Base-by-base conservation (phyloP, 805 yeast species). In the Spathaspora arborariae region DNA sequence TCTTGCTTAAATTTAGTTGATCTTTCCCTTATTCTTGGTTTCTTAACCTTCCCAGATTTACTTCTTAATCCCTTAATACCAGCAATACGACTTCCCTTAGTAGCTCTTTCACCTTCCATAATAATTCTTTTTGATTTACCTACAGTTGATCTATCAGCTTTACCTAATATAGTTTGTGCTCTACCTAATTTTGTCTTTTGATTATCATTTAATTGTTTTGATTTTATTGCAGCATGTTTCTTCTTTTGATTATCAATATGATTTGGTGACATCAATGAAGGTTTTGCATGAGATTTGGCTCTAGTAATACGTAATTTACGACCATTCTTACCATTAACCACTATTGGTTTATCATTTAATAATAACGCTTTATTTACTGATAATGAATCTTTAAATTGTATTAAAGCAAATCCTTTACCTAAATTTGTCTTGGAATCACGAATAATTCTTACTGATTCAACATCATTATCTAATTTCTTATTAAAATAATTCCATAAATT, bases 361-460 rank as follows among this genome's bases (percentile, higher is more conserved):
- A 89, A 67, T 45, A 94, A 66, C 0, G 97, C 97, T 60, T 88
- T 86, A 51, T 83, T 82, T 8, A 94, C 96, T 37, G 83, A 74
- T 46, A 84, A 67, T 1, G 78, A 56, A 58, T 87, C 92, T 50
- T 75, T 78, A 71, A 91, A 94, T 65, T 92, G 98, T 30, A 94
- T 90, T 62, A 91, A 88, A 5, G 96, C 99, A 70, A 94, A 91
- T 5, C 99, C 99, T 69, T 94, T 94, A 52, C 99, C 99, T 49
- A 92, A 74, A 58, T 94, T 92, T 19, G 97, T 92, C 69, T 88
- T 88, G 15, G 96, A 70, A 63, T 94, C 99, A 62, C 99, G 81
- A 27, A 94, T 79, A 41, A 94, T 78, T 64, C 99, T 80, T 26
- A 94, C 97, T 51, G 86, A 84, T 63, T 90, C 96, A 45, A 94